A percentile compares a stretch with the other conserved stretches of the same genome.
phyloP scores from a whole-genome alignment of 306 rosid genomes.

The Quercus glauca region DNA sequence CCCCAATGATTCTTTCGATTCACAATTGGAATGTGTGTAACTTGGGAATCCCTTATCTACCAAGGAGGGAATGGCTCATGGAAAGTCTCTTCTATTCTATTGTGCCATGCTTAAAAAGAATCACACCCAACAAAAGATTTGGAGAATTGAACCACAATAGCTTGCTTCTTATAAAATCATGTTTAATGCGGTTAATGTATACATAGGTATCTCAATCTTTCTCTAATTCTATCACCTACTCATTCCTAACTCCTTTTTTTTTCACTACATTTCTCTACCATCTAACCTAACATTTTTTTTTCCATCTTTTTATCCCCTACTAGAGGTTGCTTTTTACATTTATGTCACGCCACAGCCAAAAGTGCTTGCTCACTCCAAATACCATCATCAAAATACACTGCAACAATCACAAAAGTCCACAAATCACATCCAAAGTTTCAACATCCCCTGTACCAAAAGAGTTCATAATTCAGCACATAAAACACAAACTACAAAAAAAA shows the following conservation, averaged over 20 bases:
- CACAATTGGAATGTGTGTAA: no score
- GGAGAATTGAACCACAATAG: conserved; percentile 1
- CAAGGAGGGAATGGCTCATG: no score
- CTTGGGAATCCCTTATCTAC: no score
- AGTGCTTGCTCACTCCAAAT: neutral
- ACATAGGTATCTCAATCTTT: conserved; percentile 34
- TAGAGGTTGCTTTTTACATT: conserved; percentile 26
- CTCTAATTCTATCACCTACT: conserved; percentile 29
- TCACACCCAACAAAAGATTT: neutral
- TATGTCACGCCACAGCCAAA: conserved; percentile 15
- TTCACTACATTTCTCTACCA: conserved; percentile 25
- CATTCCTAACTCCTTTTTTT: conserved; percentile 23
- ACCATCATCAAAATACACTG: neutral
- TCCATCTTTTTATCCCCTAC: neutral
- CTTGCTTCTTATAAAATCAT: conserved; percentile 17
- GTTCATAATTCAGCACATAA: conserved; percentile 9
- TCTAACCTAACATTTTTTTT: conserved; percentile 30
- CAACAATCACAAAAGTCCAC: neutral
- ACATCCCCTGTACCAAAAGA: conserved; percentile 27
- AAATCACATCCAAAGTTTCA: neutral
- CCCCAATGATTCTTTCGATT: neutral
- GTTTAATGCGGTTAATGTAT: conserved; percentile 53
- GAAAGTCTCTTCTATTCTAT: neutral
- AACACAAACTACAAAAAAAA: neutral
- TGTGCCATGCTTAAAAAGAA: neutral